Percentiles rank a stretch among this genome's conserved stretches.
phyloP scores from a whole-genome alignment of 176 grass and related monocot genomes.

The Themeda triandra region DNA sequence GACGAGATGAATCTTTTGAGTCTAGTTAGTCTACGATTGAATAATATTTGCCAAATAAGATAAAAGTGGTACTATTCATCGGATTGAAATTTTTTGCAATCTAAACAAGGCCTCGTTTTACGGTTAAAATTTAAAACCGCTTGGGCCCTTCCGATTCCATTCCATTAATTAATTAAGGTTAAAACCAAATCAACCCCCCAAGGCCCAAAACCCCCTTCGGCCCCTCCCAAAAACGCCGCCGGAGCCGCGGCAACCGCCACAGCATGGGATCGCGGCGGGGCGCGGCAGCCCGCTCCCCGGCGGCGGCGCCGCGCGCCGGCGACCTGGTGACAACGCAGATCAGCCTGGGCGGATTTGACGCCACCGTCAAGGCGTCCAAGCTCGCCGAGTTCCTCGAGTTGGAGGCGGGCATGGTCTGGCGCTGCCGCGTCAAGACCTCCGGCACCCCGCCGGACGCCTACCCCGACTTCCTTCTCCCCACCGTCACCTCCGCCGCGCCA shows the following conservation, averaged over 20 bases:
- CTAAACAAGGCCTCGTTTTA: too few relatives aligned
- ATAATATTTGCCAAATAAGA: too few relatives aligned
- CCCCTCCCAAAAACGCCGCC: not conserved
- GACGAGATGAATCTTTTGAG: too few relatives aligned
- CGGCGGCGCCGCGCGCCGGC: not conserved
- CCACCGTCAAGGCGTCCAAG: constrained; percentile 32
- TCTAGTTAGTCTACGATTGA: too few relatives aligned
- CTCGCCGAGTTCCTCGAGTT: constrained; percentile 60
- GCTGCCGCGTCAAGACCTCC: constrained; percentile 83
- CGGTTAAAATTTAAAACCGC: not conserved
- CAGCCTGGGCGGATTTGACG: constrained; percentile 66
- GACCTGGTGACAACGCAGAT: constrained; percentile 65
- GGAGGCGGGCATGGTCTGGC: constrained; percentile 77
- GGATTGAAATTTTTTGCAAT: too few relatives aligned
- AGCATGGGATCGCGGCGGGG: constrained; percentile 22
- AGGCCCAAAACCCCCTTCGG: not conserved
- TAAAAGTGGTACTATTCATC: too few relatives aligned
- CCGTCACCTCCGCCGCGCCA: not conserved
- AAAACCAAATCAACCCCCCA: not conserved
- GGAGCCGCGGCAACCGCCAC: not conserved
- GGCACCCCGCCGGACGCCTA: constrained; percentile 64
- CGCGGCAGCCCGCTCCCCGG: not conserved
- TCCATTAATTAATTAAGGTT: too few relatives aligned
- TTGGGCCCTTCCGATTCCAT: not conserved
- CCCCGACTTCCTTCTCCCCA: constrained; percentile 46